Evolutionary conservation across 495 filamentous ascomycete genomes (phyloP).

Genomic region (Xanthoparmelia taractica): DNA sequence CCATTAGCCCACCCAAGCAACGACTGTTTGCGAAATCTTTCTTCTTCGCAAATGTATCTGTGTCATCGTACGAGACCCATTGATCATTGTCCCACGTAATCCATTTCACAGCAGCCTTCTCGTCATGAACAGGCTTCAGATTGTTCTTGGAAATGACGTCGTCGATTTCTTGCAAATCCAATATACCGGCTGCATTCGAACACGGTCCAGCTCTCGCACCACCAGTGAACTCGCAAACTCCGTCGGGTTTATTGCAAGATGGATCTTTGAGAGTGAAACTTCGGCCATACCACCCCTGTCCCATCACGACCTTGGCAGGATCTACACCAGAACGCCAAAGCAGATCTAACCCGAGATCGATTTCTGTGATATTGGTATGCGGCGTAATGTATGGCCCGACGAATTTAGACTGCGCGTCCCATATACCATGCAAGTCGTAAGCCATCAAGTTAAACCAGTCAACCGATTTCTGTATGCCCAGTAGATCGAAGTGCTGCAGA

Average conservation of each 20-base stretch:
- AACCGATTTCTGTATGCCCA: conserved; percentile 27
- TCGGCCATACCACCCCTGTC: conserved; percentile 48
- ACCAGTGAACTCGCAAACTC: conserved; percentile 23
- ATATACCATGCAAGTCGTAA: conserved; percentile 41
- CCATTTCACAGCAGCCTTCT: conserved; percentile 24
- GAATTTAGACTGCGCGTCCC: conserved; percentile 25
- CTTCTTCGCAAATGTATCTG: conserved; percentile 37
- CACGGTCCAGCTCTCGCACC: conserved; percentile 27
- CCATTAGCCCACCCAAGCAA: conserved; percentile 40
- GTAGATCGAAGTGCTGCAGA: conserved; percentile 43
- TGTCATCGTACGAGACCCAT: conserved; percentile 41
- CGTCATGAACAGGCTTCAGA: conserved; percentile 19
- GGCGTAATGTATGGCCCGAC: conserved; percentile 18
- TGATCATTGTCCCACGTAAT: conserved; percentile 35
- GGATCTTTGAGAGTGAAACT: conserved; percentile 26
- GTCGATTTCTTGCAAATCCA: conserved; percentile 28
- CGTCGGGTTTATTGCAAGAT: conserved; percentile 27
- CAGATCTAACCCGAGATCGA: conserved; percentile 40
- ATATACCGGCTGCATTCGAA: conserved; percentile 26
- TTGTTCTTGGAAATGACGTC: conserved; percentile 25
- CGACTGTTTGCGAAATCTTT: conserved; percentile 31
- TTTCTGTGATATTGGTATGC: conserved; percentile 54
- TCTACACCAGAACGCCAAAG: conserved; percentile 44
- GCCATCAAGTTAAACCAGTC: conserved; percentile 54
- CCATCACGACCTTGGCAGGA: conserved; percentile 39